Evolutionary conservation across 2,329 filamentous ascomycete genomes (phyloP).

Genomic region (Curvularia verruculosa): DNA sequence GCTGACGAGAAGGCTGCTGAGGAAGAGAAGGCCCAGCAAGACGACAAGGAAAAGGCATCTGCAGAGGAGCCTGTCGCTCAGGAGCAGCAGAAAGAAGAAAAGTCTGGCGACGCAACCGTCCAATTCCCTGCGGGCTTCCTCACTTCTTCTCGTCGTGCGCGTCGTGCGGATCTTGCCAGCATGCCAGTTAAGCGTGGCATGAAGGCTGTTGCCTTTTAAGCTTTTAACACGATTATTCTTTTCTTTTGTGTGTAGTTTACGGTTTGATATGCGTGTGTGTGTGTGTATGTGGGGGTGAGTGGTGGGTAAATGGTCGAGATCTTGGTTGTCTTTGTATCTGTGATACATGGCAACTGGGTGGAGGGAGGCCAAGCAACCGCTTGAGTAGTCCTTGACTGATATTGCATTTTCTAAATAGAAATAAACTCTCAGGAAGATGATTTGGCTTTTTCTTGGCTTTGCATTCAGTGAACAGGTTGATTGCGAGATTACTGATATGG

Average conservation of each 20-base stretch:
- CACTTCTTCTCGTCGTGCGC: conserved; percentile 2
- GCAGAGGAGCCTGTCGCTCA: neutral
- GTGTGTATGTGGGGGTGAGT: neutral
- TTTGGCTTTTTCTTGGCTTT: neutral
- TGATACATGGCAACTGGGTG: neutral
- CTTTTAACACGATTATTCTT: neutral
- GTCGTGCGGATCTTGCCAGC: neutral
- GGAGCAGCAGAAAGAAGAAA: neutral
- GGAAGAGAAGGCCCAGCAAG: conserved; percentile 3
- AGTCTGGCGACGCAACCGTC: conserved; percentile 7
- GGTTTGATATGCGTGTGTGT: neutral
- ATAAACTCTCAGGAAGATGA: neutral
- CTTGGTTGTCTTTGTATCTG: neutral
- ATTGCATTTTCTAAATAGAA: neutral
- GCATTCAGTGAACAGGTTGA: neutral
- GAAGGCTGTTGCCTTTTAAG: conserved; percentile 7
- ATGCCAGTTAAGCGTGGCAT: conserved; percentile 11
- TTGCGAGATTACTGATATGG: too few species aligned
- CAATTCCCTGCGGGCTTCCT: conserved; percentile 18
- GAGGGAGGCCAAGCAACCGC: neutral
- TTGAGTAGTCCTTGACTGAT: neutral
- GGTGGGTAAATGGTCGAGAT: neutral
- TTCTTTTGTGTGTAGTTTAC: neutral
- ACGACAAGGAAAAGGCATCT: neutral
- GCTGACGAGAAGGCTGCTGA: neutral